Conservation (phyloP, 345 rosid genomes). For the Eucalyptus decipiens region DNA sequence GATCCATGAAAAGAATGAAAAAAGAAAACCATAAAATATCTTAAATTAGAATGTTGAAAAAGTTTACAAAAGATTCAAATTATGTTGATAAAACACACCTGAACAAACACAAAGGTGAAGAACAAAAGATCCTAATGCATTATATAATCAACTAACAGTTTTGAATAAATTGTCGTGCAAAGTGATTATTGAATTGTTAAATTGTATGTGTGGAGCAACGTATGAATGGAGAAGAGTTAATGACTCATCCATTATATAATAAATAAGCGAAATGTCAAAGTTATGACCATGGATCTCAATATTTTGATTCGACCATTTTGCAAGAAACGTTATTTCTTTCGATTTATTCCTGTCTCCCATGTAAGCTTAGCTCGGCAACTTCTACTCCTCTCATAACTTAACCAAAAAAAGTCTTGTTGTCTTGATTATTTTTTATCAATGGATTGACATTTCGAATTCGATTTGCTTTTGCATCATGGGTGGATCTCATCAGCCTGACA, state of each 20-base stretch:
- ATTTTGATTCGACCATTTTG: neutral
- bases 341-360: conserved; percentile 55
- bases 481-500: conserved; percentile 35
- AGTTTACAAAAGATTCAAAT: neutral
- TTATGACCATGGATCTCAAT: neutral
- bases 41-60: neutral
- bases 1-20: neutral
- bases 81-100: neutral
- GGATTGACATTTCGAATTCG: neutral
- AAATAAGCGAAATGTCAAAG: neutral
- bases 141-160: neutral
- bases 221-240: neutral
- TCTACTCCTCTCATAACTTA: neutral
- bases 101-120: neutral
- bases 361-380: conserved; percentile 16
- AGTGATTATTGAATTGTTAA: neutral
- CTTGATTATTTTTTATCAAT: neutral
- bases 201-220: neutral
- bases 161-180: neutral
- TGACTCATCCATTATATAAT: neutral
- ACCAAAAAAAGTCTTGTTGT: neutral
- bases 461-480: neutral
- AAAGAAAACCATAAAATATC: neutral
- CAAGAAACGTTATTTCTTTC: conserved; percentile 63
- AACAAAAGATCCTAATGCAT: neutral